Base-by-base conservation (phyloP, 352 stramenopile species). In the Globisporangium nagaii region DNA sequence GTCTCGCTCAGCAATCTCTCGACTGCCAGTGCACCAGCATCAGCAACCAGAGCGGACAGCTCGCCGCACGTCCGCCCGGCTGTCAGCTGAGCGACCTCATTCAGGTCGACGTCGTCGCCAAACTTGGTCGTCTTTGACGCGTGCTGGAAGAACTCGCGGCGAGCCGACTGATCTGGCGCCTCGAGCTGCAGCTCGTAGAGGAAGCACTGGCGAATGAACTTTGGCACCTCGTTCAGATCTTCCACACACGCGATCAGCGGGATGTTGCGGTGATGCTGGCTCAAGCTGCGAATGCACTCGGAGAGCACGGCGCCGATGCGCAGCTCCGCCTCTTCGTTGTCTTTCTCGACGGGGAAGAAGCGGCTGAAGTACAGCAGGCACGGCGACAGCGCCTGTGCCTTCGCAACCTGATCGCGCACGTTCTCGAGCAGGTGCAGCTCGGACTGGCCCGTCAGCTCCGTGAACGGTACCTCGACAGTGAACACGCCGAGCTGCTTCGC, bases 311-410 rank as follows among this genome's bases (percentile, higher is more conserved):
- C 72, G 2, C 79, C 70, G 28, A 92, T 71, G 10, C 74, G 76
- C 31, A 91, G 44, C 45, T 88, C 73, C 0, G 78, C 66, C 45
- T 93, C 80, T 52, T 94, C 79, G 45, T 92, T 83, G 35, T 88
- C 69, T 41, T 90, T 88, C 31, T 91, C 78, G 22, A 89, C 65
- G 6, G 75, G 63, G 49, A 92, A 94, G 53, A 92, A 73, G 45
- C 72, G 81, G 40, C 79, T 86, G 36, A 93, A 80, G 56, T 90
- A 93, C n/a, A 93, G 63, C 15, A 94, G 51, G 47, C 84, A 92
- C 1, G 79, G 79, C 10, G 80, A 69, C 20, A 94, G 44, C 3
- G 72, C 68, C 30, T 86, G 68, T 0, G 82, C 78, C 59, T 92
- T 91, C 2, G 64, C 67, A 7, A 90, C 72, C 63, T 89, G 71